These are phyloP conservation scores for Fusarium luffae DNA, from an alignment of 2,329 filamentous ascomycete species.

Conservation along the genomic window DNA sequence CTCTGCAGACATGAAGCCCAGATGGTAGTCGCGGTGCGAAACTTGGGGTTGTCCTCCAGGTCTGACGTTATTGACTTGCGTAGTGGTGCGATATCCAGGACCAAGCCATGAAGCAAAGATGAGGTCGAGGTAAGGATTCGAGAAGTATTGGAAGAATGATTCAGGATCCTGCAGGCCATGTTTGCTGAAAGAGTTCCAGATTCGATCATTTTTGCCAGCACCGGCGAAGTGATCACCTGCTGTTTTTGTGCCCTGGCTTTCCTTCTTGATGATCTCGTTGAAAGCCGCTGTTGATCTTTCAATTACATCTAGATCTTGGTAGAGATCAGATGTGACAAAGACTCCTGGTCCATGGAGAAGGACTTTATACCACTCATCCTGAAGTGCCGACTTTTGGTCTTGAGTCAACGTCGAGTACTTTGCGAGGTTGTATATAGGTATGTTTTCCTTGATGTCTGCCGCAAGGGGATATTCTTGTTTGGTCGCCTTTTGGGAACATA, in stretches of 20 bases:
- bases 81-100: constrained; percentile 68
- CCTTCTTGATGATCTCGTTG: constrained; percentile 59
- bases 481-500: constrained; percentile 56
- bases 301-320: constrained; percentile 56
- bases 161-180: constrained; percentile 63
- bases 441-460: constrained; percentile 57
- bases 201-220: constrained; percentile 66
- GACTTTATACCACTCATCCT: constrained; percentile 70
- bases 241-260: constrained; percentile 49
- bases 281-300: constrained; percentile 60
- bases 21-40: constrained; percentile 71
- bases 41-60: constrained; percentile 68
- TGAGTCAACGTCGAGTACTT: constrained; percentile 46
- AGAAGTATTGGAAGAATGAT: constrained; percentile 68
- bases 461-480: constrained; percentile 60
- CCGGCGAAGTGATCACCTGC: constrained; percentile 72
- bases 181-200: constrained; percentile 75
- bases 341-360: constrained; percentile 68
- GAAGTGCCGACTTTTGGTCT: constrained; percentile 53
- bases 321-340: constrained; percentile 66
- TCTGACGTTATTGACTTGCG: constrained; percentile 71
- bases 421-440: constrained; percentile 66
- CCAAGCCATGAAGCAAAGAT: constrained; percentile 69
- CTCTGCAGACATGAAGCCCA: constrained; percentile 68
- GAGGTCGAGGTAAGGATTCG: constrained; percentile 66